Base-by-base conservation (phyloP, 331 rosid species). In the Pyrus hybrid region DNA sequence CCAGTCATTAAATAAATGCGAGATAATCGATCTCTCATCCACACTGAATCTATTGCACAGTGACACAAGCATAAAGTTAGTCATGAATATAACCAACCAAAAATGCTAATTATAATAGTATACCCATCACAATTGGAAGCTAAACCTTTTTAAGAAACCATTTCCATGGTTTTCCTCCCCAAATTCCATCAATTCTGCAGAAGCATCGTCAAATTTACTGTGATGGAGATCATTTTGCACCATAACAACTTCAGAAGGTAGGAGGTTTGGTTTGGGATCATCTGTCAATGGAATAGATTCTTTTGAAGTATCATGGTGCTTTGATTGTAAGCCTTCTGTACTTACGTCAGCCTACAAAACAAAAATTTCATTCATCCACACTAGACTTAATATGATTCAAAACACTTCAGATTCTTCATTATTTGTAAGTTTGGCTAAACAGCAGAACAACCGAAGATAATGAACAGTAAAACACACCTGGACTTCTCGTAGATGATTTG, bases 1-100 rank as follows among this genome's bases (percentile, higher is more conserved):
- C 97, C 99, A 94, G 71, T 92, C 90, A 81, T 90, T 93, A 79
- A 94, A 94, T 81, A 94, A 53, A 65, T 91, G 95, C 65, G 97
- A 91, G 74, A 94, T 81, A 74, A 84, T 73, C 76, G 95, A 86
- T 84, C 97, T 90, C 29, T 90, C 89, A 61, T 94, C 95, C 22
- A 90, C 92, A 73, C 73, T 30, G 77, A 94, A 94, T 85, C 99
- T 94, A 83, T 54, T 74, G 82, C 57, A 67, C 43, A 77, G 64
- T 73, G 30, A 70, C 37, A 74, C 45, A 57, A 70, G 26, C 78
- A 32, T 66, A 53, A 51, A 70, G 75, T 77, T 23, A 67, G 76
- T 26, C n/a, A 13, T 57, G 73, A 30, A 7, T 65, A 79, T 51
- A 5, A 63, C 67, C 41, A 76, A 69, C 56, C 67, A 33, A 70